Evolutionary conservation across 176 grass and related monocot genomes (phyloP).

Genomic region (Tuctoria greenei): DNA sequence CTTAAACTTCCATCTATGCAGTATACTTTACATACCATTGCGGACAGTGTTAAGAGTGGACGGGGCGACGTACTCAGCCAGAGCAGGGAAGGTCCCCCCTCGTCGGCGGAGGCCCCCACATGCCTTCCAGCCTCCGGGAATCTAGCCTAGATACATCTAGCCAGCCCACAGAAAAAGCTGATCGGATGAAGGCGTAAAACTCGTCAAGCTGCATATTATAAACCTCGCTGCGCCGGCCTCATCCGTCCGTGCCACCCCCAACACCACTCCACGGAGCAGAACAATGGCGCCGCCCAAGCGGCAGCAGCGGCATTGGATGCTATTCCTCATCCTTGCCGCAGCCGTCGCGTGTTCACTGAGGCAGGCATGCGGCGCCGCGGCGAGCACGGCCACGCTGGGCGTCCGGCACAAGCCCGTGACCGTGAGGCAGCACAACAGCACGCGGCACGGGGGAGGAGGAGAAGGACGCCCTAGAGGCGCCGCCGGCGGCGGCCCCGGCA

Average conservation of each 20-base stretch:
- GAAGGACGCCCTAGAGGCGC: neutral
- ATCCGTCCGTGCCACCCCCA: conserved; percentile 8
- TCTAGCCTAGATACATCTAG: neutral
- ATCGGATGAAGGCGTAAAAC: conserved; percentile 22
- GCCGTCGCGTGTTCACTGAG: conserved; percentile 18
- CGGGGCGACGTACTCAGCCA: neutral
- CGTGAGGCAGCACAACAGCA: conserved; percentile 15
- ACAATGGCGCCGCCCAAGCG: conserved; percentile 37
- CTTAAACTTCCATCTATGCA: no score
- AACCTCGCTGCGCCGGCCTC: conserved; percentile 18
- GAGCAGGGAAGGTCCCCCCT: neutral
- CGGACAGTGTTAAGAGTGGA: no score
- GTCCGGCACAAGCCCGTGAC: conserved; percentile 39
- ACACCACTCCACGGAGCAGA: conserved; percentile 15
- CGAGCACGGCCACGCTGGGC: conserved; percentile 18
- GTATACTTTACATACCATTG: no score
- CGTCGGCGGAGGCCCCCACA: neutral
- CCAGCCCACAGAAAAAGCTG: conserved; percentile 37
- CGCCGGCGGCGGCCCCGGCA: neutral
- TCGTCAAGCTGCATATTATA: conserved; percentile 16
- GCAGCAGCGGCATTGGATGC: neutral
- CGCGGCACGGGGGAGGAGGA: conserved; percentile 22
- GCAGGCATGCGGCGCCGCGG: conserved; percentile 10
- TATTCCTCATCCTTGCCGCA: neutral
- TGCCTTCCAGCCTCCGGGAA: neutral